Evolutionary conservation across 768 basidiomycete genomes (phyloP), one percentile per base, ranked within the genome.

Genomic region (Candolleomyces aberdarensis): DNA sequence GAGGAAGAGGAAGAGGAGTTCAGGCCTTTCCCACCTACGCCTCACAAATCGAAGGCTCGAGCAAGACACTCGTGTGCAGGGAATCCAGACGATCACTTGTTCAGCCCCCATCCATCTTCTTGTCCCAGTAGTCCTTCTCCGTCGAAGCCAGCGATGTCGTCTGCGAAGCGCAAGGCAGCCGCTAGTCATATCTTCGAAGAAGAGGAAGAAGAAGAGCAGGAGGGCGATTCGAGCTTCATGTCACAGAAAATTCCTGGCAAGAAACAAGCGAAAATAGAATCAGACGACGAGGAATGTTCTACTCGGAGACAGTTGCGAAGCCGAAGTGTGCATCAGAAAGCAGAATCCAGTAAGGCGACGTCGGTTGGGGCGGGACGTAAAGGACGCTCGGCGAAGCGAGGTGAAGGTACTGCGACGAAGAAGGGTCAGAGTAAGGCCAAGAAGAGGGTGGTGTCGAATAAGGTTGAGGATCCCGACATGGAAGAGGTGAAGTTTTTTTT

Each of bases 101-200:
- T 77, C 51, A 77, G 76, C 56, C 66, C 72, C 0, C 74, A 72
- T 48, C 69, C 62, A 47, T 69, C 71, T 3, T 73, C 75, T 1
- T 58, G 72, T 47, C 69, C 70, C 10, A 74, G 71, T 55, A 74
- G 72, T 1, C 78, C 78, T 8, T 78, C 77, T 2, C 77, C 78
- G 10, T 59, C 72, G 26, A 80, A 78, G 59, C 67, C 56, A 3
- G 40, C 51, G 9, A 48, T 54, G 14, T 48, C 49, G 41, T 62
- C 62, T 29, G 50, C 41, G 32, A 66, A 67, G 61, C 63, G 61
- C 26, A 66, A 64, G 20, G 53, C 48, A n/a, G 58, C 54, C 63
- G 52, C 48, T 11, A 61, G 69, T 15, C 64, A 67, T 39, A 59
- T 59, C 19, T 67, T 65, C 41, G 67, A 69, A 31, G 62, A 66